Conservation (phyloP, 768 basidiomycete species). For the Tephrocybe sp. region DNA sequence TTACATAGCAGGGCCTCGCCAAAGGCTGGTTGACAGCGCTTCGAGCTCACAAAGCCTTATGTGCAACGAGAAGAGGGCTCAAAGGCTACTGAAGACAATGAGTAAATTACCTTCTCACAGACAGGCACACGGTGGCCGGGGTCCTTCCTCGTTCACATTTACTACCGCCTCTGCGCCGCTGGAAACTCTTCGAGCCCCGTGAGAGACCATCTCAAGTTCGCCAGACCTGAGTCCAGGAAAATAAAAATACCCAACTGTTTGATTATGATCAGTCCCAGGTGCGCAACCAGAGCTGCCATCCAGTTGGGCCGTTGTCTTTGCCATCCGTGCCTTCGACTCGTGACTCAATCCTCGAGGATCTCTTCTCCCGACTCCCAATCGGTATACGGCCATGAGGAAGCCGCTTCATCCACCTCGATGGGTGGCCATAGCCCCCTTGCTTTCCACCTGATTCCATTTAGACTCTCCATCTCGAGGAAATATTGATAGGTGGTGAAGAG, state of each 20-base stretch:
- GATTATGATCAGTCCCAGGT: constrained; percentile 8
- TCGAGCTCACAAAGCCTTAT: constrained; percentile 5
- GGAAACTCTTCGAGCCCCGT: constrained; percentile 16
- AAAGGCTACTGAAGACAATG: constrained; percentile 14
- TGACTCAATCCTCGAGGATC: constrained; percentile 6
- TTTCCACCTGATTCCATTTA: constrained; percentile 8
- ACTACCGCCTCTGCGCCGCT: constrained; percentile 18
- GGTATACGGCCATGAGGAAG: constrained; percentile 8
- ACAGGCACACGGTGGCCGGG: constrained; percentile 17
- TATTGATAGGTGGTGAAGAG: neutral
- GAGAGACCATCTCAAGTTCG: constrained; percentile 13
- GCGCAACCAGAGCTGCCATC: neutral
- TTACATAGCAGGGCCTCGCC: constrained; percentile 10
- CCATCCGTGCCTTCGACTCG: neutral
- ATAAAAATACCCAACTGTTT: neutral
- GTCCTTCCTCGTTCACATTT: constrained; percentile 14
- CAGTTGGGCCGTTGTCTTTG: neutral
- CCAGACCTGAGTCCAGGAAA: constrained; percentile 5
- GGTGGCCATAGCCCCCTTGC: constrained; percentile 4
- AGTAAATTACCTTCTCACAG: constrained; percentile 9
- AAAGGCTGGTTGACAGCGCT: constrained; percentile 13
- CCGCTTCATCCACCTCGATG: constrained; percentile 8
- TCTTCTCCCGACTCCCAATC: constrained; percentile 16
- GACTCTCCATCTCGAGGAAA: constrained; percentile 3
- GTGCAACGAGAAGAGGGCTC: constrained; percentile 11